Conservation (phyloP, 441 rosid species). For the Capsella rubella region DNA sequence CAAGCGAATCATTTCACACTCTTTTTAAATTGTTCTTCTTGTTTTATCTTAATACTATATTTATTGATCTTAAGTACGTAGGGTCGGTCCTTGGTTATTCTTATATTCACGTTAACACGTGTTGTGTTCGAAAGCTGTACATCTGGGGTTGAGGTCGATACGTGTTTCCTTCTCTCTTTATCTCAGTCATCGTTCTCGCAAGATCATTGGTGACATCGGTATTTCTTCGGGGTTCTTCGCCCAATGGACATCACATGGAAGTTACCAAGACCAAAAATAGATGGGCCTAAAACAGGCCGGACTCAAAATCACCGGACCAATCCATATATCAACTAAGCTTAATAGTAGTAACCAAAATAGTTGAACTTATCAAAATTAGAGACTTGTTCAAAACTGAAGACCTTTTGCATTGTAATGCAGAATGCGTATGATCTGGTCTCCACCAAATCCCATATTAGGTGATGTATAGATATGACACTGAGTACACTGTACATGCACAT, state of each 20-base stretch:
- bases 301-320: not conserved
- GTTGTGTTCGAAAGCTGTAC: not conserved
- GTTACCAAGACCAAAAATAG: not conserved
- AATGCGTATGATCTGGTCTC: slow-evolving; percentile 35
- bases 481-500: slow-evolving; percentile 20
- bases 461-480: slow-evolving; percentile 26
- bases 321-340: slow-evolving; percentile 1
- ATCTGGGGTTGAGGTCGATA: slow-evolving; percentile 2
- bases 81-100: slow-evolving; percentile 13
- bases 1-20: slow-evolving; percentile 32
- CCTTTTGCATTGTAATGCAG: slow-evolving; percentile 9
- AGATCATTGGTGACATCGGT: not conserved
- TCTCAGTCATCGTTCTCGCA: not conserved
- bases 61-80: slow-evolving; percentile 3
- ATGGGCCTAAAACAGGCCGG: slow-evolving; percentile 12
- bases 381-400: slow-evolving; percentile 33
- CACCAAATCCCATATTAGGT: slow-evolving; percentile 35
- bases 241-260: not conserved
- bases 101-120: slow-evolving; percentile 8
- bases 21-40: not conserved
- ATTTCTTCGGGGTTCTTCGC: not conserved
- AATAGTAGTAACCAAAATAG: not conserved
- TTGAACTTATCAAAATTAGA: not conserved
- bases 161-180: slow-evolving; percentile 29
- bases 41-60: not conserved